Base-by-base conservation (phyloP, 2,329 filamentous ascomycete genomes). In the Knoxdaviesia proteae region DNA sequence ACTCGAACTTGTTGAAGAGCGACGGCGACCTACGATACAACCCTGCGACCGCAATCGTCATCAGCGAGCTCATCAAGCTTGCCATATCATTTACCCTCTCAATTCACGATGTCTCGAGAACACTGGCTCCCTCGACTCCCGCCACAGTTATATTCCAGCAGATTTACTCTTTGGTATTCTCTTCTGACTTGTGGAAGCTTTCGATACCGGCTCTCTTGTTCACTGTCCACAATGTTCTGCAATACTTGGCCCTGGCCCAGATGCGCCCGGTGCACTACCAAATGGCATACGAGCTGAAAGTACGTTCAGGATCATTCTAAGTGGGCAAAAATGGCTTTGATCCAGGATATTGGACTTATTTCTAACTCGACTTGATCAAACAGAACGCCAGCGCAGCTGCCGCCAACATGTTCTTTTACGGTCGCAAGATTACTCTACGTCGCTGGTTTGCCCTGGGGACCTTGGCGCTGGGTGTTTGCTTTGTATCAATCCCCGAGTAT, bases 251-350 rank as follows among this genome's bases (percentile, higher is more conserved):
- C 1, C 75, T 94, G 7, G 84, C 83, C 47, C 94, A 96, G 50
- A 60, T 96, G 51, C 84, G 93, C 53, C 82, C 88, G 0, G 84
- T 90, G 5, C 86, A 88, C 43, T 96, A 94, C 55, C 87, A 94
- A 58, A 78, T 94, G 46, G 74, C 90, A 31, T 93, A 90, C 56
- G 88, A 98, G 60, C 67, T 96, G 45, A 94, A 94, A 66, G 71
- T 73, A 52, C n/a, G 58, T 46, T 10, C n/a, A 31, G 10, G 8
- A 38, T 11, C 10, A 41, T 20, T 20, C 20, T 20, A 20, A 20
- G 3, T 20, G 20, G 20, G 20, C 20, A 20, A 20, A 20, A 20
- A 20, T 20, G 20, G 20, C 3, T 20, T 20, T 20, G 20, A 20
- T 20, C 20, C 20, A 20, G 20, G 20, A 20, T 20, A 20, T 3